phyloP scores from a whole-genome alignment of 768 basidiomycete species.

The Pisolithus microcarpus region DNA sequence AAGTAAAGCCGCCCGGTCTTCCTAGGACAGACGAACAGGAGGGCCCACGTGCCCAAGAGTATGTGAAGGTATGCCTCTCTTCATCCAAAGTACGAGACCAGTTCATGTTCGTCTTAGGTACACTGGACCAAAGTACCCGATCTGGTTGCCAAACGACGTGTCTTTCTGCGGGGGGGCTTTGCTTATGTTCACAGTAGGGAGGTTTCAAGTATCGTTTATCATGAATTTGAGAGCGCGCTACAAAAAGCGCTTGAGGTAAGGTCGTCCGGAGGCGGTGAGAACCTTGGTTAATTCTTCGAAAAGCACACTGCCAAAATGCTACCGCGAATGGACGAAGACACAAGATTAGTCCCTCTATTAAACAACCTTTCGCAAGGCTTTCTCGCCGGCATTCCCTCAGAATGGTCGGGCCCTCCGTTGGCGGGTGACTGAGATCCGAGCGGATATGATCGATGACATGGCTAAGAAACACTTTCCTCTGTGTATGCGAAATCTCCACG shows the following conservation, averaged over 20 bases:
- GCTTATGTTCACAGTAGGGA: conserved; percentile 82
- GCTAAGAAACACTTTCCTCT: conserved; percentile 86
- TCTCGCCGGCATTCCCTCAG: conserved; percentile 81
- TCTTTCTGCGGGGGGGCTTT: conserved; percentile 71
- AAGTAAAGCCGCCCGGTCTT: conserved; percentile 5
- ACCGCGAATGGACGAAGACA: conserved; percentile 91
- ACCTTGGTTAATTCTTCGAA: conserved; percentile 6
- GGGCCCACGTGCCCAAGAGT: conserved; percentile 21
- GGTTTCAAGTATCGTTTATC: conserved; percentile 78
- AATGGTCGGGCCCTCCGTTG: conserved; percentile 57
- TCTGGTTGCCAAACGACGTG: conserved; percentile 73
- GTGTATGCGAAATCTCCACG: conserved; percentile 91
- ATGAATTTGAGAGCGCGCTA: conserved; percentile 74
- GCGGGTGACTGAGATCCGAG: conserved; percentile 67
- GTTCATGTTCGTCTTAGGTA: conserved; percentile 47
- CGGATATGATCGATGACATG: conserved; percentile 90
- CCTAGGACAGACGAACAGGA: background rate
- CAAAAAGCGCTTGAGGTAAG: conserved; percentile 71
- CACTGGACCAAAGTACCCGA: conserved; percentile 94
- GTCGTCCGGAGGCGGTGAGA: background rate
- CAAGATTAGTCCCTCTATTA: conserved; percentile 81
- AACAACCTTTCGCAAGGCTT: conserved; percentile 92
- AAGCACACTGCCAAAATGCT: conserved; percentile 82
- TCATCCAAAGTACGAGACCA: background rate
- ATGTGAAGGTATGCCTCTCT: conserved; percentile 58